Conservation (phyloP, 768 basidiomycete genomes). For the Inosperma sp. region DNA sequence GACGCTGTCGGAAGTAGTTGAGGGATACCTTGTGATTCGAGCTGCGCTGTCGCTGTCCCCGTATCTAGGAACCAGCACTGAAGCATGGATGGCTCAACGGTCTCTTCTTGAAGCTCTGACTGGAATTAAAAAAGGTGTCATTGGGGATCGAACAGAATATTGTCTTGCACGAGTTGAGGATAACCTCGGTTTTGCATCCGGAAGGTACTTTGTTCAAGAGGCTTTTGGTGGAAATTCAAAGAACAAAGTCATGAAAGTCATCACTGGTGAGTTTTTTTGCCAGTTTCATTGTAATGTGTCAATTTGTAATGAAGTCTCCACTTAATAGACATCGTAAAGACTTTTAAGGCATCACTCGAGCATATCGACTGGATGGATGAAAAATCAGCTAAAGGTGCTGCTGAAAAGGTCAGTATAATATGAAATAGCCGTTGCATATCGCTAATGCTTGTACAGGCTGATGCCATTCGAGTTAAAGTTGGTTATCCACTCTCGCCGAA, state of each 20-base stretch:
- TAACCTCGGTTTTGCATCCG: conserved; percentile 83
- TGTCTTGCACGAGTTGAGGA: conserved; percentile 71
- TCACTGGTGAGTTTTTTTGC: conserved; percentile 49
- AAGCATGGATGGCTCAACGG: conserved; percentile 73
- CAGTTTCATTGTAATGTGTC: background rate
- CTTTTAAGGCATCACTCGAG: conserved; percentile 76
- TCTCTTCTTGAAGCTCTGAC: conserved; percentile 65
- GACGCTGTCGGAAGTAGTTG: conserved; percentile 66
- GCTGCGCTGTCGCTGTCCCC: conserved; percentile 65
- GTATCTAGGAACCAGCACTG: conserved; percentile 68
- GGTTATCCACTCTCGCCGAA: conserved; percentile 90
- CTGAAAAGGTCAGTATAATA: conserved; percentile 58
- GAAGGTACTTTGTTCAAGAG: conserved; percentile 83
- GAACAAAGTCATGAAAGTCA: conserved; percentile 76
- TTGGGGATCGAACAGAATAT: conserved; percentile 78
- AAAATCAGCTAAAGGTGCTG: conserved; percentile 72
- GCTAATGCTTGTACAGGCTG: conserved; percentile 45
- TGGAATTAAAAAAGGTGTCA: conserved; percentile 84
- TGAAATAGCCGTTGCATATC: background rate
- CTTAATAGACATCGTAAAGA: conserved; percentile 64
- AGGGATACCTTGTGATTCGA: conserved; percentile 83
- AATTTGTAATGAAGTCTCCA: background rate
- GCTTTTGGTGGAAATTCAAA: conserved; percentile 78
- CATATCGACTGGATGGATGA: conserved; percentile 90
- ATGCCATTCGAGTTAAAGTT: conserved; percentile 83